A percentile compares a stretch with the other conserved stretches of the same genome.
phyloP scores from a whole-genome alignment of 2,329 filamentous ascomycete genomes.

The Chaetothyriales sp. region DNA sequence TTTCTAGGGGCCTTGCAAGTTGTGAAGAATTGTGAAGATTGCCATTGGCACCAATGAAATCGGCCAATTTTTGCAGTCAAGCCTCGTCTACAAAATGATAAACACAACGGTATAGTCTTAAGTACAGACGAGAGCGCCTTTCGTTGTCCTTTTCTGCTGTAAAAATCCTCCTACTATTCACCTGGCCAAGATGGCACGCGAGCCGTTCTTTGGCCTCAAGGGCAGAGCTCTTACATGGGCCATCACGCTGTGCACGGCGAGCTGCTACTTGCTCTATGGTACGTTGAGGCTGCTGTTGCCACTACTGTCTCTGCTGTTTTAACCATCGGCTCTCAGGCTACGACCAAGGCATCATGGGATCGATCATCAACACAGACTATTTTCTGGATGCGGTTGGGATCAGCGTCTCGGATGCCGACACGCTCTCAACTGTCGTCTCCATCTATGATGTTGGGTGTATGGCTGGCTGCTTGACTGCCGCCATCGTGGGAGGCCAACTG shows the following conservation, averaged over 20 bases:
- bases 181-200: not conserved
- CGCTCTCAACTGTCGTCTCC: constrained; percentile 29
- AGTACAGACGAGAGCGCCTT: not conserved
- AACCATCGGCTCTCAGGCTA: constrained; percentile 8
- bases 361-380: constrained; percentile 14
- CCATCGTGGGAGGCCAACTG: constrained; percentile 35
- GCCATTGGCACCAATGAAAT: not conserved
- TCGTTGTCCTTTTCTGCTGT: not conserved
- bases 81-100: not conserved
- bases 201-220: constrained; percentile 9
- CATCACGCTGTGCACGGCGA: constrained; percentile 6
- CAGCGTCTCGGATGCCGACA: constrained; percentile 10
- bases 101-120: not conserved
- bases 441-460: constrained; percentile 50
- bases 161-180: not conserved
- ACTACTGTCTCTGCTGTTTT: not conserved
- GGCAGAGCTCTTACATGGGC: constrained; percentile 7
- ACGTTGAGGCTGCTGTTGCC: not conserved
- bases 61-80: too few relatives aligned
- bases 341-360: constrained; percentile 18
- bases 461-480: constrained; percentile 44
- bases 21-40: not conserved
- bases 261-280: constrained; percentile 8
- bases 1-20: not conserved
- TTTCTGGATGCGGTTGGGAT: constrained; percentile 15